Percentiles rank a stretch among this genome's conserved stretches.
These are phyloP conservation scores for Penicillium malachiteum DNA, from an alignment of 495 filamentous ascomycete species.

Conservation along the genomic window DNA sequence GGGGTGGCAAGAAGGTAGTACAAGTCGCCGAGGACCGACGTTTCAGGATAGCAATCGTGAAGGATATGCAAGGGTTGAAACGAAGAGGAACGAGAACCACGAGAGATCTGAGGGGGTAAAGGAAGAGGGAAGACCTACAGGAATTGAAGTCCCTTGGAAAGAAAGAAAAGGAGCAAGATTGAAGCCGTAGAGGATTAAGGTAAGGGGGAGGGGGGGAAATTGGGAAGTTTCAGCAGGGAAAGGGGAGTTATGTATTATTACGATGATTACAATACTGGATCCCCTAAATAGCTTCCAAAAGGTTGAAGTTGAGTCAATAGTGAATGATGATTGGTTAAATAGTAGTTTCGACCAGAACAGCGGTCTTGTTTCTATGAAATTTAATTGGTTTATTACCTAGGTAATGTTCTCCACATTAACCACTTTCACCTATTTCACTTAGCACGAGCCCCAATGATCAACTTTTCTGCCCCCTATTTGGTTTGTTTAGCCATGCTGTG, in stretches of 20 bases:
- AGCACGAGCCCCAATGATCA: conserved; percentile 3
- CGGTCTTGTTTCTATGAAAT: neutral
- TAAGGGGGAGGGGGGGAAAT: conserved; percentile 26
- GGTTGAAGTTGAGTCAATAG: too few species aligned
- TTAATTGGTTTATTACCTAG: conserved; percentile 3
- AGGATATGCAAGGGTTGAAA: conserved; percentile 28
- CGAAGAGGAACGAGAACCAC: conserved; percentile 11
- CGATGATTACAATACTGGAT: conserved; percentile 5
- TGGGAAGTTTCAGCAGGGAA: conserved; percentile 33
- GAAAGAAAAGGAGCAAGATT: conserved; percentile 14
- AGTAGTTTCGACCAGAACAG: too few species aligned
- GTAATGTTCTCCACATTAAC: neutral
- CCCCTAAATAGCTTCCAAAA: neutral
- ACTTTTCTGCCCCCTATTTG: conserved; percentile 8
- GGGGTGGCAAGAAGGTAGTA: conserved; percentile 15
- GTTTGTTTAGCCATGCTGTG: neutral
- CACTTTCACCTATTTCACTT: neutral
- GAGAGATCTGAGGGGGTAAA: conserved; percentile 4
- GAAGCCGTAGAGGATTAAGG: conserved; percentile 23
- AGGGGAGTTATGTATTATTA: conserved; percentile 16
- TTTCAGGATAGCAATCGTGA: conserved; percentile 26
- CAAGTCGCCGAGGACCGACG: conserved; percentile 23
- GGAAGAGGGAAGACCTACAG: conserved; percentile 11
- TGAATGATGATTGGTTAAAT: too few species aligned
- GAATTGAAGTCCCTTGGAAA: conserved; percentile 11